Evolutionary conservation across 768 basidiomycete genomes (phyloP).

Genomic region (Fibroporia radiculosa): DNA sequence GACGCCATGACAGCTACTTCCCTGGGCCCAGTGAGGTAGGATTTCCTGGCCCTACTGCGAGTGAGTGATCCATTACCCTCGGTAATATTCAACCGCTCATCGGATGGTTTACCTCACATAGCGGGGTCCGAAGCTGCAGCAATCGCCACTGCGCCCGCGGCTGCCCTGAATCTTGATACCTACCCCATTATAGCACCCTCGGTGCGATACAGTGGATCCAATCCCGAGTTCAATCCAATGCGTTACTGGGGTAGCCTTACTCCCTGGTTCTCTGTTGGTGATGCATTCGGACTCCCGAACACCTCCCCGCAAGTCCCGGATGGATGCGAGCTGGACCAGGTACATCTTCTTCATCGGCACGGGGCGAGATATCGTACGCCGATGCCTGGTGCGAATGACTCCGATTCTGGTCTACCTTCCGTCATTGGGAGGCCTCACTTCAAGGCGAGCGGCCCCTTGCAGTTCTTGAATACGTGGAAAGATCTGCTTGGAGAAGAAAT

Average conservation of each 20-base stretch:
- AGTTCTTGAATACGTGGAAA: slow-evolving; percentile 38
- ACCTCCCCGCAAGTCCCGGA: slow-evolving; percentile 40
- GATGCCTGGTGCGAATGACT: slow-evolving; percentile 17
- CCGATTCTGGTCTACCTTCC: slow-evolving; percentile 19
- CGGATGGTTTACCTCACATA: background rate
- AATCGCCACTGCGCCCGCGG: slow-evolving; percentile 27
- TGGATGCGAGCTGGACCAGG: slow-evolving; percentile 38
- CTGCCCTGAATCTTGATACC: slow-evolving; percentile 27
- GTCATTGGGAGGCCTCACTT: slow-evolving; percentile 20
- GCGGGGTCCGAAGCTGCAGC: slow-evolving; percentile 23
- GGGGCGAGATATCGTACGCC: slow-evolving; percentile 36
- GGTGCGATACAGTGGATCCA: slow-evolving; percentile 11
- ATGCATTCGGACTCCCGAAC: slow-evolving; percentile 37
- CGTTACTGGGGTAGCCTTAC: slow-evolving; percentile 40
- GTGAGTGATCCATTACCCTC: slow-evolving; percentile 20
- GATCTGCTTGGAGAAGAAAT: slow-evolving; percentile 39
- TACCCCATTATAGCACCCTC: slow-evolving; percentile 35
- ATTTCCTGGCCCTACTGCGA: slow-evolving; percentile 41
- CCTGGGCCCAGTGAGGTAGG: slow-evolving; percentile 35
- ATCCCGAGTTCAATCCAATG: slow-evolving; percentile 32
- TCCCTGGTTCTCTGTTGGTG: slow-evolving; percentile 43
- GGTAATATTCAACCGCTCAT: background rate
- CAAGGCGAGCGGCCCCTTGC: slow-evolving; percentile 27
- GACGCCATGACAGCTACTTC: too few species aligned
- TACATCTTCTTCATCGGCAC: slow-evolving; percentile 33